These are phyloP conservation scores for Fagus crenata DNA, from an alignment of 306 rosid genomes.

Conservation along the genomic window DNA sequence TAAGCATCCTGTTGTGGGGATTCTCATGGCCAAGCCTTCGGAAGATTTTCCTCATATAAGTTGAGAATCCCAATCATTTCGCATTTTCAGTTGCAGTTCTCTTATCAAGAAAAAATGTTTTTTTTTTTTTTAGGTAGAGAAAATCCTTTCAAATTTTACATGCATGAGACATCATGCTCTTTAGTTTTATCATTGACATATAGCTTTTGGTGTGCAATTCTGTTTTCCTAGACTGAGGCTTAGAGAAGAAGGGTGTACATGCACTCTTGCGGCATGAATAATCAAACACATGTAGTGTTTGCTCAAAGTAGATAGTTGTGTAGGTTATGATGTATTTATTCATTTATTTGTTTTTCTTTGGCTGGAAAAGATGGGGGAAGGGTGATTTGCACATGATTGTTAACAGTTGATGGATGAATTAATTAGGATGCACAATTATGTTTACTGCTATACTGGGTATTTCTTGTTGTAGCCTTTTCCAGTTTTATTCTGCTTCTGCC, in stretches of 20 bases:
- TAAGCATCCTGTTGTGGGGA: constrained; percentile 22
- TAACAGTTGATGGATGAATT: not conserved
- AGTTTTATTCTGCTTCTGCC: not conserved
- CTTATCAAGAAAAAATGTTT: not conserved
- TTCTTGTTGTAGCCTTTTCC: not conserved
- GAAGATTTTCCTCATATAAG: constrained; percentile 14
- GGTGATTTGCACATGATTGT: not conserved
- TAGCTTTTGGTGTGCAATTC: constrained; percentile 1
- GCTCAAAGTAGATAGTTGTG: not conserved
- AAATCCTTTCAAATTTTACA: not conserved
- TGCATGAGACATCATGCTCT: constrained; percentile 4
- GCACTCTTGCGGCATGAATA: constrained; percentile 4
- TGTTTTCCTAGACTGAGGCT: not conserved
- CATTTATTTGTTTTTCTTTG: constrained; percentile 5
- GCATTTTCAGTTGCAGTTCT: not conserved
- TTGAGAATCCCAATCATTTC: not conserved
- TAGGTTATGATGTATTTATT: constrained; percentile 4
- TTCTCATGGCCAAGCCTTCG: constrained; percentile 5
- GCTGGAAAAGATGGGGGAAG: not conserved
- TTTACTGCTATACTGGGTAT: not conserved
- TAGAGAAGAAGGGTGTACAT: not conserved
- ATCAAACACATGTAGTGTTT: constrained; percentile 9
- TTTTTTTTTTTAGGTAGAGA: not conserved
- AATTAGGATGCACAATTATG: not conserved
- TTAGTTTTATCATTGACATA: not conserved